Base-by-base conservation (phyloP, 192 early-diverging fungal genomes). In the Backusella australiensis region DNA sequence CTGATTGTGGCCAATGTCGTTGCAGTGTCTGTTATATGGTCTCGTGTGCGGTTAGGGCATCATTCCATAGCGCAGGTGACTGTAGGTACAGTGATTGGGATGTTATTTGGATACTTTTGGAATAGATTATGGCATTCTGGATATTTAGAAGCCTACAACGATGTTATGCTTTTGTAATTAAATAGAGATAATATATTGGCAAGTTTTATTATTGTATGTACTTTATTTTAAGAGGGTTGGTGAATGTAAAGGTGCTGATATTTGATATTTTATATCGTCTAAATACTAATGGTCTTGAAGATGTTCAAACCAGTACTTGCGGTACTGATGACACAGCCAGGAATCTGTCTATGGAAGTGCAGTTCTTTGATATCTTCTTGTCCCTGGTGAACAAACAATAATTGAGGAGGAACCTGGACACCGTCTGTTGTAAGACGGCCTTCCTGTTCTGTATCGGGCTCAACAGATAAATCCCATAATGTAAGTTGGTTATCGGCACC, bases 381-480 rank as follows among this genome's bases (percentile, higher is more conserved):
- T 14, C 98, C 98, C 83, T 98, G 92, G 82, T 96, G 94, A 38
- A 96, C 90, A 82, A 97, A 98, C 83, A 99, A 83, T 63, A 99
- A 85, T 79, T 99, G 98, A 59, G 96, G 92, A 49, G 98, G 98
- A 3, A 98, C 94, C 44, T 96, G 90, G 26, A 94, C 86, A 36
- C 88, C 89, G 36, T 91, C 93, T 46, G 85, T 85, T 17, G 87
- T 83, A 29, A 90, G 81, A 56, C 82, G 76, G 34, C 79, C 76
- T 70, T 87, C 85, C 71, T 98, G 96, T 82, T 98, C 98, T 7
- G 93, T 88, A 81, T 99, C 98, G 42, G 92, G 88, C 83, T 99
- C 98, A 11, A 98, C 93, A n/a, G 96, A 94, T 71, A 99, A 86
- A 83, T 99, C 98, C 98, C 98, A 99, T 36, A 99, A 78, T 36